These are phyloP conservation scores for Pseudogymnoascus sp. DNA, from an alignment of 2,329 filamentous ascomycete genomes.

Conservation along the genomic window DNA sequence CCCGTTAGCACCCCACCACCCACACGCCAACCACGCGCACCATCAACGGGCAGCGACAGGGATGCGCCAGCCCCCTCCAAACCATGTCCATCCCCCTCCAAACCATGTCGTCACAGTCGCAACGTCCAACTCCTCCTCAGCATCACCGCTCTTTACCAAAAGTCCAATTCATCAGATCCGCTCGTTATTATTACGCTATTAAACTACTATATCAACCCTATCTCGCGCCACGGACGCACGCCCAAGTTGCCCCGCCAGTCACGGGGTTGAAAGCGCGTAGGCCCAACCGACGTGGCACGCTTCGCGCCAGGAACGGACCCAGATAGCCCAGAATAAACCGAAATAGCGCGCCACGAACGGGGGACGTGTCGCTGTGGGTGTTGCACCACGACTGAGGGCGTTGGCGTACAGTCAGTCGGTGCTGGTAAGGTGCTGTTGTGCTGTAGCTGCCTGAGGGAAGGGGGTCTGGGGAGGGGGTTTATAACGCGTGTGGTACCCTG, in stretches of 20 bases:
- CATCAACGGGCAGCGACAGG: not conserved
- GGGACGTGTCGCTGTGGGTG: constrained; percentile 4
- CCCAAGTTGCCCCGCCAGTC: not conserved
- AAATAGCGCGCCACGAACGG: not conserved
- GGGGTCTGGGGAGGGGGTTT: not conserved
- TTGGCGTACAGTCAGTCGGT: not conserved
- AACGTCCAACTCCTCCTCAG: too few species aligned
- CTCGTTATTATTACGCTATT: not conserved
- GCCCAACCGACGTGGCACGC: constrained; percentile 2
- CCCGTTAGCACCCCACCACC: constrained; percentile 6
- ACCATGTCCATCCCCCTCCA: not conserved
- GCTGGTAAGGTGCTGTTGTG: not conserved
- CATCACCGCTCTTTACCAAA: not conserved
- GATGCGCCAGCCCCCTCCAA: not conserved
- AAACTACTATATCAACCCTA: not conserved
- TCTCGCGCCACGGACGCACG: not conserved
- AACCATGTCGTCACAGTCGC: not conserved
- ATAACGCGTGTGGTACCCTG: constrained; percentile 1
- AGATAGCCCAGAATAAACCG: not conserved
- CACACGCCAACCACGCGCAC: not conserved
- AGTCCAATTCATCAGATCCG: not conserved
- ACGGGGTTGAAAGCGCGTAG: not conserved
- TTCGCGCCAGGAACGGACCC: not conserved
- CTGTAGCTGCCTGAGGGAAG: constrained; percentile 4
- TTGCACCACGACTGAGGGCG: not conserved